phyloP scores from a whole-genome alignment of 768 basidiomycete genomes.

The Suillus variegatus region DNA sequence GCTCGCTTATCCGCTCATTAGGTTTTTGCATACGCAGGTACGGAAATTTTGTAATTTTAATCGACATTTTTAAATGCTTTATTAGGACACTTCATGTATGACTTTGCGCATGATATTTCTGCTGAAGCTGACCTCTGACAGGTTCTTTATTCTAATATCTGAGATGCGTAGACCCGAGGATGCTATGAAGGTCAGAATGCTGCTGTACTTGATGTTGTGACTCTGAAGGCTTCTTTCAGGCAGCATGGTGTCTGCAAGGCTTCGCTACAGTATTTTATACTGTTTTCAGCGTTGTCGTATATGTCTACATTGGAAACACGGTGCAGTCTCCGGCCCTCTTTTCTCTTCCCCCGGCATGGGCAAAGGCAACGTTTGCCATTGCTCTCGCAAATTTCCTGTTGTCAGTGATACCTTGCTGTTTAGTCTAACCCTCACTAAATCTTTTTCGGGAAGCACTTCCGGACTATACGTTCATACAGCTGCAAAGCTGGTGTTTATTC shows the following conservation, averaged over 20 bases:
- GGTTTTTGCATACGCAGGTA: conserved; percentile 55
- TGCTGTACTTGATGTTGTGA: background rate
- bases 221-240: conserved; percentile 25
- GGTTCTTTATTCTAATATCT: conserved; percentile 61
- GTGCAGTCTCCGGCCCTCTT: conserved; percentile 48
- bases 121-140: conserved; percentile 20
- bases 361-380: conserved; percentile 50
- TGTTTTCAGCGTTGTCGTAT: conserved; percentile 46
- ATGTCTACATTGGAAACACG: conserved; percentile 48
- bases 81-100: conserved; percentile 54
- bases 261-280: conserved; percentile 54
- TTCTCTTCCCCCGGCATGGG: conserved; percentile 50
- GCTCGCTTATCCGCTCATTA: conserved; percentile 13
- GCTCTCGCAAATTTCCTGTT: conserved; percentile 54
- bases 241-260: conserved; percentile 55
- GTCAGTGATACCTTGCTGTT: conserved; percentile 26
- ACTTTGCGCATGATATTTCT: background rate
- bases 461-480: conserved; percentile 52
- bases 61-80: background rate
- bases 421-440: background rate
- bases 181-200: conserved; percentile 51
- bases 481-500: conserved; percentile 54
- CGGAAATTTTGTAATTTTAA: conserved; percentile 11
- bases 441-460: conserved; percentile 35
- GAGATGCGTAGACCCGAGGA: conserved; percentile 54